These are phyloP conservation scores for Gelatoporia subvermispora DNA, from an alignment of 768 basidiomycete genomes.

Conservation along the genomic window DNA sequence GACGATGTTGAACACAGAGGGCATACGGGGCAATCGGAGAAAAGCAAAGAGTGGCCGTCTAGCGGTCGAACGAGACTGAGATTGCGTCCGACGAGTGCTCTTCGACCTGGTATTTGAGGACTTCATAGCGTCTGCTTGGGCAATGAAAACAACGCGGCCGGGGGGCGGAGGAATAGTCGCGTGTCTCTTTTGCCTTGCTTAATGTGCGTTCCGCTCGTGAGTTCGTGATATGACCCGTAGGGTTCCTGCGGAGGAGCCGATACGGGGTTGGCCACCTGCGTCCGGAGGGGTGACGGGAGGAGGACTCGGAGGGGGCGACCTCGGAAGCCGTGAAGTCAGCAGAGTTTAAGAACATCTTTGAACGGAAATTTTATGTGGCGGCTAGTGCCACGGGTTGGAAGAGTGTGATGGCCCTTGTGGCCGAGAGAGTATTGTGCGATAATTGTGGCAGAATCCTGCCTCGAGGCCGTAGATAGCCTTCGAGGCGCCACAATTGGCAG, in stretches of 20 bases:
- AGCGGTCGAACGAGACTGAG: slow-evolving; percentile 22
- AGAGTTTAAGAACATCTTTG: slow-evolving; percentile 11
- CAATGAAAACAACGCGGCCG: slow-evolving; percentile 4
- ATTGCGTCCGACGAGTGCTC: slow-evolving; percentile 12
- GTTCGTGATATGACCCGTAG: neutral
- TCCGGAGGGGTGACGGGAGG: neutral
- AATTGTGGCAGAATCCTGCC: neutral
- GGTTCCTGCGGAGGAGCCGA: neutral
- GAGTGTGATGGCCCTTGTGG: too few relatives aligned
- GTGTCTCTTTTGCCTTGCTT: neutral
- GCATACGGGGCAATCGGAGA: slow-evolving; percentile 42
- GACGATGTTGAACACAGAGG: slow-evolving; percentile 66
- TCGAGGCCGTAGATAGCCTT: slow-evolving; percentile 1
- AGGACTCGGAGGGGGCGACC: neutral
- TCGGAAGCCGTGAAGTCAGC: neutral
- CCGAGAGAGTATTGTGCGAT: too few relatives aligned
- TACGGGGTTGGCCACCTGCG: too few relatives aligned
- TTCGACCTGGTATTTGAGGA: slow-evolving; percentile 23
- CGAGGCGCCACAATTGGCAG: neutral
- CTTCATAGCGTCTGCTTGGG: slow-evolving; percentile 13
- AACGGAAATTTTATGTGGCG: neutral
- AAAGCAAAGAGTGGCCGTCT: slow-evolving; percentile 20
- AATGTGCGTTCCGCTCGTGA: neutral
- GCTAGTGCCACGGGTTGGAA: too few relatives aligned
- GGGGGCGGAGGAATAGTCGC: neutral